These are phyloP conservation scores for Phytophthora meadii DNA, from an alignment of 352 stramenopile species.

Conservation along the genomic window DNA sequence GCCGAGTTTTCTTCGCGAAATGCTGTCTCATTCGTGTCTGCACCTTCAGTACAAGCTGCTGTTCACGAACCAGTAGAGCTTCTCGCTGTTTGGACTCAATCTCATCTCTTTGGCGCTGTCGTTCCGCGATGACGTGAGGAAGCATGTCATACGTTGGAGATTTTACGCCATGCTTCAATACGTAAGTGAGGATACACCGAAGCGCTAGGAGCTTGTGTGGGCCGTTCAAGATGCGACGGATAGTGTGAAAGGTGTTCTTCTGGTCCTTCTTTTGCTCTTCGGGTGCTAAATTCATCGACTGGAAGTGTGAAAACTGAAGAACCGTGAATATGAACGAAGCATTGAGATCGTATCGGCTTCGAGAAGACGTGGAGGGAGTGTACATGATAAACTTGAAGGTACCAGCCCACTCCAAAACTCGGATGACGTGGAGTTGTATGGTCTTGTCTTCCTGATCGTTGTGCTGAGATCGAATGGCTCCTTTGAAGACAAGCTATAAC, in stretches of 20 bases:
- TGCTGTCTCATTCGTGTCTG: constrained; percentile 45
- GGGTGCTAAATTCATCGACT: constrained; percentile 17
- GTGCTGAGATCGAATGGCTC: constrained; percentile 21
- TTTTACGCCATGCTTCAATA: constrained; percentile 35
- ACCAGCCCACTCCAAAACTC: constrained; percentile 42
- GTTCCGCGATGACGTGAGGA: constrained; percentile 41
- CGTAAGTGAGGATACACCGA: constrained; percentile 47
- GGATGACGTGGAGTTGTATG: constrained; percentile 29
- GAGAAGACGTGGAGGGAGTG: constrained; percentile 35
- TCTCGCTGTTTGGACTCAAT: background rate
- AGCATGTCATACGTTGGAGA: constrained; percentile 49
- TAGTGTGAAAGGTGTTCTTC: background rate
- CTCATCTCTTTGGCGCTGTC: constrained; percentile 7
- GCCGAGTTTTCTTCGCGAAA: constrained; percentile 41
- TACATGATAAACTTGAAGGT: constrained; percentile 52
- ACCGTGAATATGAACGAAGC: constrained; percentile 44
- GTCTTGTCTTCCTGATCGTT: background rate
- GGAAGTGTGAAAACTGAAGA: constrained; percentile 43
- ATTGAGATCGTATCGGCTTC: constrained; percentile 47
- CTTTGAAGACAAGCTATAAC: constrained; percentile 50
- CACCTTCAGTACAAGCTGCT: constrained; percentile 32
- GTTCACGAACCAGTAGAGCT: constrained; percentile 16
- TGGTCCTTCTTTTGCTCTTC: constrained; percentile 4
- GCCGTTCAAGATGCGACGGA: constrained; percentile 27
- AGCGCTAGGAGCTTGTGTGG: constrained; percentile 29